A percentile compares a stretch with the other conserved stretches of the same genome.
Evolutionary conservation across 163 green algal species (phyloP).

Genomic region (Scenedesmus sp.): DNA sequence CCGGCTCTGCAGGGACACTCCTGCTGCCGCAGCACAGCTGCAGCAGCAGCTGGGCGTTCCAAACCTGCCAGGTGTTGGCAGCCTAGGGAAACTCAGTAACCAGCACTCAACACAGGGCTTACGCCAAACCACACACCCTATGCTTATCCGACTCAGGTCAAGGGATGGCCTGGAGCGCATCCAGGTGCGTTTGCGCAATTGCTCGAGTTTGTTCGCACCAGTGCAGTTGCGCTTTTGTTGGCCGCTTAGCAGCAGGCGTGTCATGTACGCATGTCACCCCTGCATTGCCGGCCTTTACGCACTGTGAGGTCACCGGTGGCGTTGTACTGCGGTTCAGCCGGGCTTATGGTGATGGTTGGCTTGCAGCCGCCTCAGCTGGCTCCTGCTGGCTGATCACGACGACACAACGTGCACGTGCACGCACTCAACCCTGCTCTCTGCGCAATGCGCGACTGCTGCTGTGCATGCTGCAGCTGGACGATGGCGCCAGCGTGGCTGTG

Average conservation of each 20-base stretch:
- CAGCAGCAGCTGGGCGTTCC: not conserved
- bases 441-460: not conserved
- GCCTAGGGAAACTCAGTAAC: not conserved
- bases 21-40: not conserved
- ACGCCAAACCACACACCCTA: slow-evolving; percentile 19
- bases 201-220: not conserved
- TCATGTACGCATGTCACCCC: slow-evolving; percentile 8
- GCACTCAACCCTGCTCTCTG: not conserved
- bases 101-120: not conserved
- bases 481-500: slow-evolving; percentile 72
- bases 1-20: not conserved
- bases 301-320: too few relatives aligned
- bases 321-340: too few relatives aligned
- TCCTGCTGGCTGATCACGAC: too few relatives aligned
- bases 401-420: not conserved
- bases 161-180: slow-evolving; percentile 80
- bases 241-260: not conserved
- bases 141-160: slow-evolving; percentile 74
- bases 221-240: not conserved
- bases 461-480: slow-evolving; percentile 63
- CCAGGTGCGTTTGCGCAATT: slow-evolving; percentile 33
- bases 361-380: too few relatives aligned
- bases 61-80: too few relatives aligned
- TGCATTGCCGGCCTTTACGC: too few relatives aligned
- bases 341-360: too few relatives aligned